A percentile compares a stretch with the other conserved stretches of the same genome.
phyloP scores from a whole-genome alignment of 257 asterid genomes.

The Osmanthus fragrans region DNA sequence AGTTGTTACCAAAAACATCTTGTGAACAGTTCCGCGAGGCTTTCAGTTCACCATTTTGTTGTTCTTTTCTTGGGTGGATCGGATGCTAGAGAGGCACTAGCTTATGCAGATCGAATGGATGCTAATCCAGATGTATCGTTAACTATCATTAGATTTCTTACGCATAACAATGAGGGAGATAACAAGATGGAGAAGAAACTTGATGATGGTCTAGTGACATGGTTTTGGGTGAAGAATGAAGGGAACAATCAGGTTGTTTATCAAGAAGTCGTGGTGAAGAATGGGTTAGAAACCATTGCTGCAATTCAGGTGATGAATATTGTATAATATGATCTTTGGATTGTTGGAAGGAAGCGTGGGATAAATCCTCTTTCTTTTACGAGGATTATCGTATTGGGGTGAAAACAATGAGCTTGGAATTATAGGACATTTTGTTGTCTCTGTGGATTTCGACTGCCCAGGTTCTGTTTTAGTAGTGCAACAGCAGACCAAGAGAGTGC shows the following conservation, averaged over 20 bases:
- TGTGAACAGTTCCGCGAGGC: slow-evolving; percentile 10
- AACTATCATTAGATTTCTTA: slow-evolving; percentile 60
- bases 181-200: slow-evolving; percentile 65
- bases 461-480: slow-evolving; percentile 67
- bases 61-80: slow-evolving; percentile 80
- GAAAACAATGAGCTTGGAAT: slow-evolving; percentile 67
- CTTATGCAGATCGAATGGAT: slow-evolving; percentile 59
- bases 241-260: slow-evolving; percentile 49
- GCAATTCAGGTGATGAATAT: slow-evolving; percentile 57
- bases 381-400: slow-evolving; percentile 62
- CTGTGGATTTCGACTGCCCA: slow-evolving; percentile 49
- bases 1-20: slow-evolving; percentile 18
- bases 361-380: slow-evolving; percentile 60
- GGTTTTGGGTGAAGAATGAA: slow-evolving; percentile 92
- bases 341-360: slow-evolving; percentile 68
- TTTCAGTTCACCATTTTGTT: slow-evolving; percentile 36
- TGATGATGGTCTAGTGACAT: slow-evolving; percentile 77
- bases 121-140: slow-evolving; percentile 39
- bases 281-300: slow-evolving; percentile 73
- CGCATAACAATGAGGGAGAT: slow-evolving; percentile 53
- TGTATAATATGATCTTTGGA: slow-evolving; percentile 54
- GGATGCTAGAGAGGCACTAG: slow-evolving; percentile 78
- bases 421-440: slow-evolving; percentile 68
- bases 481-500: slow-evolving; percentile 58
- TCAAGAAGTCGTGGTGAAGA: slow-evolving; percentile 66